Percentiles rank a stretch among this genome's conserved stretches.
Conservation (phyloP, 352 stramenopile genomes). For the Phytophthora brassicae region DNA sequence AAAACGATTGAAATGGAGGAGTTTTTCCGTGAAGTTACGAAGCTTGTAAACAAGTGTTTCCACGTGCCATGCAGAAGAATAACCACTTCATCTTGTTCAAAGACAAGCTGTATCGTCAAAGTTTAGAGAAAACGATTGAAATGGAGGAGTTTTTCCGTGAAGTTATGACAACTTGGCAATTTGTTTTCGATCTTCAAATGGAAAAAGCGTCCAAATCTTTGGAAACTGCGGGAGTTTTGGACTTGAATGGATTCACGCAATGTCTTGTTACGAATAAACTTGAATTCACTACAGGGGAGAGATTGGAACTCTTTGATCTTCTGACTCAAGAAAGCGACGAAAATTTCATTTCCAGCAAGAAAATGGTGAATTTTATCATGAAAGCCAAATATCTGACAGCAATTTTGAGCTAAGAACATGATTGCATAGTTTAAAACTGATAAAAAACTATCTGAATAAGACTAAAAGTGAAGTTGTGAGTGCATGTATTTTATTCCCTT, state of each 20-base stretch:
- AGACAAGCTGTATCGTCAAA: slow-evolving; percentile 42
- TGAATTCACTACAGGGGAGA: slow-evolving; percentile 56
- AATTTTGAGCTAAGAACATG: background rate
- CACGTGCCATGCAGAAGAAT: slow-evolving; percentile 39
- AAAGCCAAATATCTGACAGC: slow-evolving; percentile 31
- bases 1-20: slow-evolving; percentile 46
- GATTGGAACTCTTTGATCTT: slow-evolving; percentile 60
- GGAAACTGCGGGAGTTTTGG: slow-evolving; percentile 20
- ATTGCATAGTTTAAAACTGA: no score
- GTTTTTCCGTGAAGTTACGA: slow-evolving; percentile 44
- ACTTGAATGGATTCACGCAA: slow-evolving; percentile 44
- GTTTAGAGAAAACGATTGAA: slow-evolving; percentile 43
- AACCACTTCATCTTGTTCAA: slow-evolving; percentile 34
- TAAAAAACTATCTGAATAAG: no score
- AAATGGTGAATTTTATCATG: slow-evolving; percentile 35
- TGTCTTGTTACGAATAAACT: slow-evolving; percentile 37
- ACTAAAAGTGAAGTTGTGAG: no score
- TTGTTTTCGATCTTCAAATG: slow-evolving; percentile 37
- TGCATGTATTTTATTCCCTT: slow-evolving; percentile 29
- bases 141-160: slow-evolving; percentile 44
- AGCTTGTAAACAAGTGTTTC: slow-evolving; percentile 37
- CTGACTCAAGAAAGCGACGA: slow-evolving; percentile 43
- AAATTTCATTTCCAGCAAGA: slow-evolving; percentile 31
- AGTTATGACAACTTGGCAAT: slow-evolving; percentile 48
- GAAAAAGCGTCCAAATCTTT: slow-evolving; percentile 30